A percentile compares a stretch with the other conserved stretches of the same genome.
phyloP scores from a whole-genome alignment of 176 grass and related monocot genomes.

The Panicum miliaceum region DNA sequence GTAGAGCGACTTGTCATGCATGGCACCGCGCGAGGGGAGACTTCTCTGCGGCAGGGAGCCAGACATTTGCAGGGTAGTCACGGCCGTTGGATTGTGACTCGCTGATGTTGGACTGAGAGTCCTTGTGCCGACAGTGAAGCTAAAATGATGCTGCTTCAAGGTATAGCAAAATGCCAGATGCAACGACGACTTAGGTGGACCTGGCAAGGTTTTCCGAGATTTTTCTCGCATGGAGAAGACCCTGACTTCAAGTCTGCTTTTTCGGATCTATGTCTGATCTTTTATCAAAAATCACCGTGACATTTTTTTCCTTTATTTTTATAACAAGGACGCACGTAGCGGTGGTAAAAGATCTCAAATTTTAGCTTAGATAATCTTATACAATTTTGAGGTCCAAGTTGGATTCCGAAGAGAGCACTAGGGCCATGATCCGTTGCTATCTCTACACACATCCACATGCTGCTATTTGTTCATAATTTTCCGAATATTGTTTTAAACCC shows the following conservation, averaged over 20 bases:
- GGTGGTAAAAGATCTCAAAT: too few species aligned
- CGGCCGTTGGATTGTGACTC: not conserved
- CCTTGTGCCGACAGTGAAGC: not conserved
- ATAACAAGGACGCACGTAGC: not conserved
- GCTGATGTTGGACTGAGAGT: not conserved
- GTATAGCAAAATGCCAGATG: not conserved
- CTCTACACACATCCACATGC: not conserved
- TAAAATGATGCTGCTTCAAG: not conserved
- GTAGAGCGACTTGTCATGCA: not conserved
- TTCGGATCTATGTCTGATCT: not conserved
- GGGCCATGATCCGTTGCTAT: too few species aligned
- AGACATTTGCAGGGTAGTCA: not conserved
- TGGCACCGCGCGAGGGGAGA: not conserved
- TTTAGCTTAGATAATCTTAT: too few species aligned
- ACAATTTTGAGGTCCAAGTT: too few species aligned
- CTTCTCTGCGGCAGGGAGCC: not conserved
- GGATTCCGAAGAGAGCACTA: too few species aligned
- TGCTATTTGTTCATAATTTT: not conserved
- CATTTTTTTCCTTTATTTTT: not conserved
- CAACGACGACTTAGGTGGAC: not conserved
- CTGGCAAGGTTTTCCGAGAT: not conserved
- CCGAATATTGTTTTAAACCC: not conserved
- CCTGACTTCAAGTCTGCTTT: not conserved
- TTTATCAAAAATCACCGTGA: not conserved
- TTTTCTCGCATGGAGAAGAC: slow-evolving; percentile 19